A percentile compares a stretch with the other conserved stretches of the same genome.
phyloP scores from a whole-genome alignment of 73 alveolate species.

The Blepharisma stoltei region DNA sequence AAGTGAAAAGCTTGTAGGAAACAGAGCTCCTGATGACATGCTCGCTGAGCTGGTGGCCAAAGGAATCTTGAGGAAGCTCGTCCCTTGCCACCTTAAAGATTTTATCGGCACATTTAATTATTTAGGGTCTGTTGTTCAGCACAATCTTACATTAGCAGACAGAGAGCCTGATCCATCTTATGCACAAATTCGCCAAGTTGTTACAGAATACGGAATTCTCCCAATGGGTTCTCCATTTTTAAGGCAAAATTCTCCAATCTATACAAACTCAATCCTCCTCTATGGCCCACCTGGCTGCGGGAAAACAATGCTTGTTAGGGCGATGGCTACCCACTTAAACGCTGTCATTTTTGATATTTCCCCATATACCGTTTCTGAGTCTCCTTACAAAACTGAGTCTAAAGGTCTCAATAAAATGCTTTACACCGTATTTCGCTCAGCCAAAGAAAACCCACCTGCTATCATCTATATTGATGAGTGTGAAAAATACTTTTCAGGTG shows the following conservation, averaged over 20 bases:
- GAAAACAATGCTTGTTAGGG: constrained; percentile 92
- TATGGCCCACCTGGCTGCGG: constrained; percentile 98
- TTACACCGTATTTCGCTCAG: constrained; percentile 72
- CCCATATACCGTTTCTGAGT: constrained; percentile 51
- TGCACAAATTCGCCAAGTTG: constrained; percentile 70
- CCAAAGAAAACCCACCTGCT: constrained; percentile 84
- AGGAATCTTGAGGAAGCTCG: constrained; percentile 66
- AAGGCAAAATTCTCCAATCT: constrained; percentile 62
- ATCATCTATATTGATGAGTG: constrained; percentile 79
- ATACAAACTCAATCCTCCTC: constrained; percentile 66
- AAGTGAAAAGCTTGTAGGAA: constrained; percentile 56
- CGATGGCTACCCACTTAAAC: constrained; percentile 91
- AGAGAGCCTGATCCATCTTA: constrained; percentile 77
- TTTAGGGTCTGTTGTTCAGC: constrained; percentile 54
- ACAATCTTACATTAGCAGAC: constrained; percentile 43
- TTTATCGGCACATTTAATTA: constrained; percentile 73
- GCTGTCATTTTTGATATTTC: constrained; percentile 88
- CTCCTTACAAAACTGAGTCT: constrained; percentile 56
- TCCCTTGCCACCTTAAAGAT: constrained; percentile 55
- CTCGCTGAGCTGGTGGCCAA: constrained; percentile 56
- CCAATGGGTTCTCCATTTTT: constrained; percentile 80
- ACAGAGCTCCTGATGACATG: constrained; percentile 62
- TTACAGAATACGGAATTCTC: constrained; percentile 67
- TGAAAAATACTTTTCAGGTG: constrained; percentile 76
- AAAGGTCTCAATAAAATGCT: constrained; percentile 66